A percentile compares a stretch with the other conserved stretches of the same genome.
Conservation (phyloP, 306 rosid genomes). For the Rosa persica region DNA sequence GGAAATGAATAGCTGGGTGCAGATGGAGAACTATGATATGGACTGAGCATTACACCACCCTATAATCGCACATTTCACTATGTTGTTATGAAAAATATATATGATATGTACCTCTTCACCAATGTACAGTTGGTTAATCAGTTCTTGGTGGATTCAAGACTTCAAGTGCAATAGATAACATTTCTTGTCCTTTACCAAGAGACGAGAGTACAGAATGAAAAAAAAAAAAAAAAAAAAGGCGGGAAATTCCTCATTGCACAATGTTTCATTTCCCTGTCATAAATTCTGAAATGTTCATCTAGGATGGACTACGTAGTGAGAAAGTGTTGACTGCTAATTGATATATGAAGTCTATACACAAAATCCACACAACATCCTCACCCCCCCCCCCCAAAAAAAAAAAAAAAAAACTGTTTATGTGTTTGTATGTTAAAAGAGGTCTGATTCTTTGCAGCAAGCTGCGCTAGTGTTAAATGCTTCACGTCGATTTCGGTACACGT, state of each 20-base stretch:
- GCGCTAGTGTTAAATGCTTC: constrained; percentile 85
- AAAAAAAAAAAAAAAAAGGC: background rate
- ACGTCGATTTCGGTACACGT: constrained; percentile 84
- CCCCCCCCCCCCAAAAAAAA: too few relatives aligned
- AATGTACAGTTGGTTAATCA: background rate
- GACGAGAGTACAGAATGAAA: background rate
- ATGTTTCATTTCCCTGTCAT: background rate
- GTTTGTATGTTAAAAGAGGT: constrained; percentile 29
- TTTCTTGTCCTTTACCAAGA: background rate
- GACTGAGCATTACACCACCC: background rate
- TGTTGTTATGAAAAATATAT: background rate
- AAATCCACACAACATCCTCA: too few relatives aligned
- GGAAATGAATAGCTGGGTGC: background rate
- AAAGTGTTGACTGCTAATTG: background rate
- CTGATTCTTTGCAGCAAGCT: constrained; percentile 70
- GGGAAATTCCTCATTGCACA: background rate
- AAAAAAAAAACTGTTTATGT: background rate
- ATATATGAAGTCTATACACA: background rate
- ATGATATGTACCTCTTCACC: background rate
- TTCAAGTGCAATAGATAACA: background rate
- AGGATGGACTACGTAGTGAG: background rate
- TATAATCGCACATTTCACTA: background rate
- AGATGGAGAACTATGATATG: background rate
- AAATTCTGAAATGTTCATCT: background rate
- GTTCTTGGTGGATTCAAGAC: background rate